phyloP scores from a whole-genome alignment of 177 flowering plant genomes.

The Tripterygium wilfordii region DNA sequence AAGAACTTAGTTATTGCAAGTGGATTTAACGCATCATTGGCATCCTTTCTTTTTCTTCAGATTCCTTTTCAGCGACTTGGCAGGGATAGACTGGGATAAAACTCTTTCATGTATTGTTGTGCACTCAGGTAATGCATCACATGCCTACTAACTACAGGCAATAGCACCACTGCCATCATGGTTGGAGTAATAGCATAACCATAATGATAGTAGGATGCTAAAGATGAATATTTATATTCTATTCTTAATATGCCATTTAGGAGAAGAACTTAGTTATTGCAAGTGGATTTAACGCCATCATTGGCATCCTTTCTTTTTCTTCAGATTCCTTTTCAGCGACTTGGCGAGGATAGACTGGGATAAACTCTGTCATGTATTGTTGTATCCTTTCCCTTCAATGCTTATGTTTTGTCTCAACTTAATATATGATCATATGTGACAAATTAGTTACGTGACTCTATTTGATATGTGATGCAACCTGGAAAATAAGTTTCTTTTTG shows the following conservation, averaged over 20 bases:
- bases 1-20: too few species aligned
- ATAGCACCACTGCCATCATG: constrained; percentile 3
- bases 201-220: neutral
- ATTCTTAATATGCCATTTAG: neutral
- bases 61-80: too few species aligned
- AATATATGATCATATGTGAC: too few species aligned
- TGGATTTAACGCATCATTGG: too few species aligned
- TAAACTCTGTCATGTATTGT: neutral
- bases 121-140: neutral
- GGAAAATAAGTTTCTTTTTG: too few species aligned
- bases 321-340: neutral
- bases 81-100: too few species aligned
- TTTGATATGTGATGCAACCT: too few species aligned
- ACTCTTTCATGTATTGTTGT: neutral
- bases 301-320: neutral
- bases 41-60: too few species aligned
- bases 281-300: neutral
- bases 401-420: neutral
- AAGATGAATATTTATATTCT: neutral
- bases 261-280: neutral
- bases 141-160: neutral
- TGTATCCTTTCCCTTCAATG: neutral
- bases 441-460: too few species aligned
- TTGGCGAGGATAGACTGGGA: constrained; percentile 1
- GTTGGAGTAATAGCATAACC: constrained; percentile 3